phyloP scores from a whole-genome alignment of 2,329 filamentous ascomycete species.

The Trichoderma hamatum region DNA sequence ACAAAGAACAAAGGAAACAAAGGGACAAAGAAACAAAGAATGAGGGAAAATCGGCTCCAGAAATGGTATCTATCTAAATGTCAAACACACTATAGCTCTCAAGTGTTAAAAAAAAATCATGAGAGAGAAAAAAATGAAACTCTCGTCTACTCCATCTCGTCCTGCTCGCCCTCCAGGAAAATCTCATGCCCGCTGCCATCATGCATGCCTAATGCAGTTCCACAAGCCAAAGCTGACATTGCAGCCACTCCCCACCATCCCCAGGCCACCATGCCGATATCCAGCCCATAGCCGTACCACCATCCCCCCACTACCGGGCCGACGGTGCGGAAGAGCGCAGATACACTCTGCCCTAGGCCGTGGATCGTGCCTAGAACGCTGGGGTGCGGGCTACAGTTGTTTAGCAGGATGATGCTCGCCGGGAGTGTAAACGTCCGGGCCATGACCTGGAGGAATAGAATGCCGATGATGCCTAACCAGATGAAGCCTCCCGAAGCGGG shows the following conservation, averaged over 20 bases:
- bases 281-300: conserved; percentile 51
- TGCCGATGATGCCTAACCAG: conserved; percentile 63
- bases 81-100: neutral
- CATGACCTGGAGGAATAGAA: conserved; percentile 70
- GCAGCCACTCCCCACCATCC: conserved; percentile 53
- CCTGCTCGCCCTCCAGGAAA: conserved; percentile 52
- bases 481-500: conserved; percentile 54
- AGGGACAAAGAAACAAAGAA: neutral
- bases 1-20: neutral
- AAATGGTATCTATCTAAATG: conserved; percentile 12
- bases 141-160: conserved; percentile 27
- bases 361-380: conserved; percentile 62
- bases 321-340: conserved; percentile 47
- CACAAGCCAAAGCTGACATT: conserved; percentile 59
- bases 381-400: conserved; percentile 63
- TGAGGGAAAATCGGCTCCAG: neutral
- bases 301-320: conserved; percentile 52
- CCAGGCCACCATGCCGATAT: conserved; percentile 50
- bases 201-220: conserved; percentile 60
- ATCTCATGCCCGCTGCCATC: conserved; percentile 68
- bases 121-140: neutral
- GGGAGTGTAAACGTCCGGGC: conserved; percentile 70
- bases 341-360: conserved; percentile 55
- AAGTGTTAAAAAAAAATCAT: neutral
- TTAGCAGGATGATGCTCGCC: conserved; percentile 61